Evolutionary conservation across 805 yeast species (phyloP), one percentile per base, ranked within the genome.

Genomic region (Cephaloascus fragrans): DNA sequence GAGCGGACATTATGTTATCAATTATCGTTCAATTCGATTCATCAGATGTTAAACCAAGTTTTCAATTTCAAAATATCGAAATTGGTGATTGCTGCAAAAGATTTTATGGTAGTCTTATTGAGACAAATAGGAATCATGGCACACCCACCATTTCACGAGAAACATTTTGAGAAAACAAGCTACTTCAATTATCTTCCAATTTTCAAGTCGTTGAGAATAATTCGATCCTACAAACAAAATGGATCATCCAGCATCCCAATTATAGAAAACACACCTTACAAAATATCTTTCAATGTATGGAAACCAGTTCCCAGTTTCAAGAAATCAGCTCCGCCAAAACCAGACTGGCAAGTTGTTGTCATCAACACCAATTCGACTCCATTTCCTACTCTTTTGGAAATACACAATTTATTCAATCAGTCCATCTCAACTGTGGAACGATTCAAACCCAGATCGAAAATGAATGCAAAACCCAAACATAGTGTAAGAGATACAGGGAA

Each of bases 251-350:
- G 33, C 32, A 20, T 35, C 26, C 19, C 4, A 39, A 39, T 0
- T 39, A 40, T 10, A 39, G 38, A 2, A 42, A 26, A 9, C 33
- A 26, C 41, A 4, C 35, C 42, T 2, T 57, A 54, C 31, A 40
- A 52, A 4, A 59, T 82, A 3, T 62, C 73, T 0, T 88, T 67
- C 48, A 69, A 82, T 49, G 83, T 85, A 3, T 89, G 96, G 96
- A 87, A 84, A 53, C 97, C 97, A 2, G 63, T 69, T 2, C 69
- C 83, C 0, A 58, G 64, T 3, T 89, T 83, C 61, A 79, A 78
- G 42, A 87, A 87, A 48, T 77, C 75, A 26, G 49, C 52, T 18
- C 94, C 95, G 1, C 77, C 81, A 0, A 35, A 51, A 2, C 95
- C 96, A 1, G 89, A 89, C 54, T 89, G 74, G 53, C 86, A 80